Evolutionary conservation across 768 basidiomycete species (phyloP), one percentile per base, ranked within the genome.

Genomic region (Pleurotus citrinopileatus): DNA sequence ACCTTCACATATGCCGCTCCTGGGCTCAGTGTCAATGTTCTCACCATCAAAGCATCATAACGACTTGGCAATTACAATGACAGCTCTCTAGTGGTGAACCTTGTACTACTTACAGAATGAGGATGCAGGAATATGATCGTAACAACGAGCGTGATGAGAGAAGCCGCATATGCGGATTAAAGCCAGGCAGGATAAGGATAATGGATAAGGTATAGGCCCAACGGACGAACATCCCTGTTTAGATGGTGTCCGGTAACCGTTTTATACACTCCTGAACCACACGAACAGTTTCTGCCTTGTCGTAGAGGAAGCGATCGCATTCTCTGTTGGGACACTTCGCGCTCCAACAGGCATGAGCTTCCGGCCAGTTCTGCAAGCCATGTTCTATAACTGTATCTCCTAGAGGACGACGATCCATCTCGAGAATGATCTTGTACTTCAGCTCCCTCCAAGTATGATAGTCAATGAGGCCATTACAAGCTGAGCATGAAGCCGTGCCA

Each of bases 371-470:
- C 10, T 61, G 60, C 46, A 87, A 63, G 1, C 84, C 84, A 8
- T 55, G 48, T 7, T 75, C 68, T 55, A 75, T 40, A 32, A 87
- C 70, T 4, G 81, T 81, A 60, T 87, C 85, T 3, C 84, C 85
- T 13, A 78, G 66, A 3, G 85, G 82, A 8, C 82, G 74, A 6
- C 60, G 57, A 56, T 87, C 85, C 68, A 87, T 78, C 70, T 85
- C 84, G 46, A 71, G 57, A 3, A 80, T 61, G 51, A 86, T 77
- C 43, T 67, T 75, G 59, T 79, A 73, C 61, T 86, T 86, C 53
- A 87, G 72, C 62, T 84, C 82, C 59, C 81, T 73, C 85, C 85
- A 86, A 4, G 82, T 80, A 50, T 78, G 73, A 63, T 86, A 83
- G 56, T 82, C 78, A 37, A 81, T 76, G 17, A 60, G 36, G 2